phyloP scores from a whole-genome alignment of 1,284 basidiomycete genomes.

The Pulveroboletus ridleyi region DNA sequence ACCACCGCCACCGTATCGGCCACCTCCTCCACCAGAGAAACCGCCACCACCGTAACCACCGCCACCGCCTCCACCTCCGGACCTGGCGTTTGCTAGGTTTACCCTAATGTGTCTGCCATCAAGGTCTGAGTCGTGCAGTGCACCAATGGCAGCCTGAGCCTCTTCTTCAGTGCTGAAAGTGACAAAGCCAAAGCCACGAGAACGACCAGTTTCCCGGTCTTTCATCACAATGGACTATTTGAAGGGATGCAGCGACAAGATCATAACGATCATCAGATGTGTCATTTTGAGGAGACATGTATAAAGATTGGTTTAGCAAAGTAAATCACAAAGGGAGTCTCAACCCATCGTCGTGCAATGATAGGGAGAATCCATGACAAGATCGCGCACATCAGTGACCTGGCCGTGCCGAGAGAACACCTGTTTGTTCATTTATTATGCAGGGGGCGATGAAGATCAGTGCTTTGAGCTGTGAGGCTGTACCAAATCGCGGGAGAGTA shows the following conservation, averaged over 20 bases:
- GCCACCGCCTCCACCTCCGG: conserved; percentile 34
- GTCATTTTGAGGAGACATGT: conserved; percentile 30
- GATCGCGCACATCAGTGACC: conserved; percentile 76
- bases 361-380: conserved; percentile 46
- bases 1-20: conserved; percentile 24
- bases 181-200: conserved; percentile 97
- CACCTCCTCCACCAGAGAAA: conserved; percentile 17
- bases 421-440: conserved; percentile 44
- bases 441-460: conserved; percentile 6
- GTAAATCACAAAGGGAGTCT: conserved; percentile 34
- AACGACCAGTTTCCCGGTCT: conserved; percentile 95
- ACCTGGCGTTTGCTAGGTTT: conserved; percentile 91
- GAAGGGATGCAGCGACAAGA: conserved; percentile 16
- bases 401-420: conserved; percentile 70
- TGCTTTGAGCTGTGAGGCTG: conserved; percentile 34
- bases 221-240: conserved; percentile 93
- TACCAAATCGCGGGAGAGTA: conserved; percentile 45
- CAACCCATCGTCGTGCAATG: conserved; percentile 40
- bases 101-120: conserved; percentile 94
- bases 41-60: conserved; percentile 22
- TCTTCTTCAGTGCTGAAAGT: conserved; percentile 66
- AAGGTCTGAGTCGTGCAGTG: conserved; percentile 90
- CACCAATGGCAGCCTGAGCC: conserved; percentile 80
- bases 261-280: conserved; percentile 19
- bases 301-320: conserved; percentile 42